Evolutionary conservation across 208 protist species (phyloP).

Genomic region (Wallacemonas collosoma): DNA sequence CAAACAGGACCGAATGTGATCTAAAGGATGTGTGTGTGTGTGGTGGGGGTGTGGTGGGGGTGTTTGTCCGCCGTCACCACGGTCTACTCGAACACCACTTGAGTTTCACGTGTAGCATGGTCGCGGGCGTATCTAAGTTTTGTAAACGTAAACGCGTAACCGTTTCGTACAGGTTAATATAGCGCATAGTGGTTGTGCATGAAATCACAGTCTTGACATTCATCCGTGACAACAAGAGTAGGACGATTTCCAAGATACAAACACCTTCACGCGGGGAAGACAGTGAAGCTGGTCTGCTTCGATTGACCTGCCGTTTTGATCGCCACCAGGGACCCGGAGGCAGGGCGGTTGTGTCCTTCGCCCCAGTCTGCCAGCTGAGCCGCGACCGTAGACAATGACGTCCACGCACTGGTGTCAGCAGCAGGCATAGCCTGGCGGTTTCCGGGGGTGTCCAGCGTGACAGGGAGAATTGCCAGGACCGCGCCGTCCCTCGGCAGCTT

Average conservation of each 20-base stretch:
- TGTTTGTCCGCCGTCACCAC: no score
- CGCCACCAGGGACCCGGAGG: constrained; percentile 42
- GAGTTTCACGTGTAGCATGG: no score
- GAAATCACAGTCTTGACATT: no score
- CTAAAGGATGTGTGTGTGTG: no score
- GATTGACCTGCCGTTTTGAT: constrained; percentile 19
- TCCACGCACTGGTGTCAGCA: constrained; percentile 60
- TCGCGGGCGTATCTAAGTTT: no score
- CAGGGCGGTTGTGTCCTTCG: constrained; percentile 25
- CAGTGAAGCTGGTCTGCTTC: constrained; percentile 20
- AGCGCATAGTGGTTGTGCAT: no score
- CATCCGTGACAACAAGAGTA: no score
- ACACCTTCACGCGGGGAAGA: not conserved
- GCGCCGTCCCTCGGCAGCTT: constrained; percentile 40
- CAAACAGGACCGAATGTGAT: no score
- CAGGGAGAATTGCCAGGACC: constrained; percentile 72
- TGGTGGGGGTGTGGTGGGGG: no score
- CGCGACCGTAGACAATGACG: constrained; percentile 38
- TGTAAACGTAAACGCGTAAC: no score
- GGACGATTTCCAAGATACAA: not conserved
- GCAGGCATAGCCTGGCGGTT: constrained; percentile 73
- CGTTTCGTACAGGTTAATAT: no score
- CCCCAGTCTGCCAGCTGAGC: constrained; percentile 51
- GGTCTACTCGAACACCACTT: no score
- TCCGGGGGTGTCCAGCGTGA: constrained; percentile 61